Evolutionary conservation across 331 rosid genomes (phyloP), one percentile per base, ranked within the genome.

Genomic region (Acacia pycnantha): DNA sequence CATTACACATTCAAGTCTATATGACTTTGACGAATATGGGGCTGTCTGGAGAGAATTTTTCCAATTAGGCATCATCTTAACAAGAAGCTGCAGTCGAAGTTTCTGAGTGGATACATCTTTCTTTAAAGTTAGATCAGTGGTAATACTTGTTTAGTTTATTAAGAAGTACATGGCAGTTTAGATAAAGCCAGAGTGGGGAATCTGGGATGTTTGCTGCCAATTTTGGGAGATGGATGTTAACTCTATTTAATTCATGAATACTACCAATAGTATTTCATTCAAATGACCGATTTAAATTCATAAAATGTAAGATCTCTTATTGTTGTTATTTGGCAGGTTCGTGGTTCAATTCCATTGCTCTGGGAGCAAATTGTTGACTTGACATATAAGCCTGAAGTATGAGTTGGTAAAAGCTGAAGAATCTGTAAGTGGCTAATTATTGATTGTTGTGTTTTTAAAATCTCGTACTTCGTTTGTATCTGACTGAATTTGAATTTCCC

Each of bases 301-400:
- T 37, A 37, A 37, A 37, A 37, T 37, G 41, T 15, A 67, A 35
- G 53, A 35, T 29, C 21, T 29, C 21, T 31, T 59, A 40, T 76
- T 19, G 27, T 69, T 47, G 33, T 69, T 69, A 44, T 79, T 81
- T 78, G 43, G 27, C 86, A 94, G 98, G 81, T 94, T 78, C 91
- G 93, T 76, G 98, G 98, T 31, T 94, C 98, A 80, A 94, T 92
- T 62, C 97, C 98, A 1, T 82, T 94, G 81, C 89, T 83, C 13
- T 92, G 97, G 98, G 89, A 94, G 61, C 97, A 92, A 86, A 84
- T 90, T 80, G 97, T 94, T 82, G 95, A 94, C 86, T 84, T 92
- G 82, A 92, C 97, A 72, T 94, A 94, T 73, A 94, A 94, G 87
- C 97, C 98, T 6, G n/a, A 91, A 90, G 87, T 94, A 83, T 29